Evolutionary conservation across 75 land plant genomes (phyloP).

Genomic region (Sequoiadendron giganteum): DNA sequence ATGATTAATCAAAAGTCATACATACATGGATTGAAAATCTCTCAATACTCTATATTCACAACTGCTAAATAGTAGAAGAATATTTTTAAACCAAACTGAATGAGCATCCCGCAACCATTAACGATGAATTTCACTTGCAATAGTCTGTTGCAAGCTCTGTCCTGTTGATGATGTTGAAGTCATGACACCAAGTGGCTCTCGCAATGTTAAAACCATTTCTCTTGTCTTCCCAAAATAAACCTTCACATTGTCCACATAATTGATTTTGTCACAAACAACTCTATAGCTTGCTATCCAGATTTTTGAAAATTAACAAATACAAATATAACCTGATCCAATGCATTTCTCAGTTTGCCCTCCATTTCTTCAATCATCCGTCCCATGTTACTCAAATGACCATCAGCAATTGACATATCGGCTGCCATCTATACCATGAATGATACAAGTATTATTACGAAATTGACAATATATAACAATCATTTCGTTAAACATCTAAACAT

Average conservation of each 20-base stretch:
- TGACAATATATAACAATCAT: not conserved
- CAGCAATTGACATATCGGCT: slow-evolving; percentile 57
- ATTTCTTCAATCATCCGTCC: slow-evolving; percentile 96
- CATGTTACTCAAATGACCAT: slow-evolving; percentile 93
- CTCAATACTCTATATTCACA: slow-evolving; percentile 5
- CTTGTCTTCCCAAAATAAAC: slow-evolving; percentile 97
- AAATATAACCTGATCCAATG: slow-evolving; percentile 78
- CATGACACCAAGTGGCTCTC: slow-evolving; percentile 49
- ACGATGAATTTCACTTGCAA: slow-evolving; percentile 4
- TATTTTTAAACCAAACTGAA: slow-evolving; percentile 5
- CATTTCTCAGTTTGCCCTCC: slow-evolving; percentile 92
- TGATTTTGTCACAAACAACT: not conserved
- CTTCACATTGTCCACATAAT: slow-evolving; percentile 36
- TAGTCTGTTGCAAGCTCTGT: slow-evolving; percentile 11
- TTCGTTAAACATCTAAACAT: not conserved
- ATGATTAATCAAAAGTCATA: slow-evolving; percentile 2
- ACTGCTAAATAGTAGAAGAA: not conserved
- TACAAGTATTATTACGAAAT: not conserved
- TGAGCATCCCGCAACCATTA: not conserved
- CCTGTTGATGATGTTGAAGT: slow-evolving; percentile 13
- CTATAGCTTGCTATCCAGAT: not conserved
- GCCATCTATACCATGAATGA: slow-evolving; percentile 51
- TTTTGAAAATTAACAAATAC: not conserved
- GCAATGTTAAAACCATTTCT: slow-evolving; percentile 87
- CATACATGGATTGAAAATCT: not conserved